These are phyloP conservation scores for Solanum hybrid DNA, from an alignment of 305 asterid species.

Conservation along the genomic window DNA sequence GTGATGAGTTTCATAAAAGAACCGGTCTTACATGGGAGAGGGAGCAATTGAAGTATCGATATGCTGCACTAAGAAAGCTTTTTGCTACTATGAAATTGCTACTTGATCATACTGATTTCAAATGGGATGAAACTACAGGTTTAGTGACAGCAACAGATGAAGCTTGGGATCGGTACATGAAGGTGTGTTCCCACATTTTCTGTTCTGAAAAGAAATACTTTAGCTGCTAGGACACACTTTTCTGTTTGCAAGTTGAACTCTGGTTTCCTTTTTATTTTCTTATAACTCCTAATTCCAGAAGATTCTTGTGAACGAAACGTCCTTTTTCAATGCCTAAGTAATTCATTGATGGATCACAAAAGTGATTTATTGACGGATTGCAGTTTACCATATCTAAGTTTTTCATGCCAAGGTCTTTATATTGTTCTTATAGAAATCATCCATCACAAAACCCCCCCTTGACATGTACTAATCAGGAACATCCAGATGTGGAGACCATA, in stretches of 20 bases:
- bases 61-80: constrained; percentile 55
- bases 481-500: constrained; percentile 67
- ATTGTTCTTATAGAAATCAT: neutral
- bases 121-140: constrained; percentile 60
- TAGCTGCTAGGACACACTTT: neutral
- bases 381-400: neutral
- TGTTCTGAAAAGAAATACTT: neutral
- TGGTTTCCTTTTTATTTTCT: neutral
- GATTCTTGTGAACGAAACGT: neutral
- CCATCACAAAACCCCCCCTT: neutral
- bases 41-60: constrained; percentile 67
- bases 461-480: constrained; percentile 42
- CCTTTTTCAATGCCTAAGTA: neutral
- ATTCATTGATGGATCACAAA: neutral
- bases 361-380: neutral
- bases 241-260: neutral
- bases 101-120: constrained; percentile 45
- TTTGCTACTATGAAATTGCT: constrained; percentile 34
- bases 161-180: constrained; percentile 59
- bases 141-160: constrained; percentile 44
- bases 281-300: neutral
- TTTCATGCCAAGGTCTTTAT: neutral
- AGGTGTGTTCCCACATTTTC: constrained; percentile 23
- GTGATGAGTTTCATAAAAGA: constrained; percentile 54
- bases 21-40: constrained; percentile 67